Percentiles rank a stretch among this genome's conserved stretches.
Evolutionary conservation across 2,329 filamentous ascomycete genomes (phyloP).

Genomic region (Ophiostoma triangulosporum): DNA sequence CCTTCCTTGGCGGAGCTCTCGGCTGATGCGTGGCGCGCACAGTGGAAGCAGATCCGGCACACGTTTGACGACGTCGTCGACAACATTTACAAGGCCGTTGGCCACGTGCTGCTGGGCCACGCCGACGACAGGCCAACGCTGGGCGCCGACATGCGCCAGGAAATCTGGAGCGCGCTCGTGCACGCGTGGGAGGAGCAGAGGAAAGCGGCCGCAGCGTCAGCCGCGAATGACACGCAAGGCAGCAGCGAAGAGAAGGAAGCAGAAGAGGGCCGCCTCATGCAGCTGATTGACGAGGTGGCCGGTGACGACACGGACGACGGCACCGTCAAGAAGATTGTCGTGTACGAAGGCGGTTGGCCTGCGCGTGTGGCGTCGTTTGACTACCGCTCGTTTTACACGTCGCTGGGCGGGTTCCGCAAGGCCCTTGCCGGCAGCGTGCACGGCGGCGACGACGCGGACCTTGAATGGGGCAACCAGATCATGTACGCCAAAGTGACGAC

Average conservation of each 20-base stretch:
- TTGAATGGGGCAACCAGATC: constrained; percentile 59
- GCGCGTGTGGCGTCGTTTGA: constrained; percentile 74
- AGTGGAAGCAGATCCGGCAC: background rate
- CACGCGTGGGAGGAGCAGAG: constrained; percentile 6
- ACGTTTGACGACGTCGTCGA: constrained; percentile 9
- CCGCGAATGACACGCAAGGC: background rate
- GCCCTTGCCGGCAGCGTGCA: constrained; percentile 36
- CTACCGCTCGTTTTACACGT: constrained; percentile 63
- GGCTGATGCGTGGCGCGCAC: background rate
- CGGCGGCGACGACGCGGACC: constrained; percentile 2
- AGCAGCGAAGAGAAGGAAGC: background rate
- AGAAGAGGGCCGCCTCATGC: constrained; percentile 3
- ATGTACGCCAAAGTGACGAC: constrained; percentile 88
- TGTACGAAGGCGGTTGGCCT: constrained; percentile 57
- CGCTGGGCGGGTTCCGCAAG: constrained; percentile 51
- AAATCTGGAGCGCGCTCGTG: constrained; percentile 12
- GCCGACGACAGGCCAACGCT: constrained; percentile 2
- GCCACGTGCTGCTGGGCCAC: background rate
- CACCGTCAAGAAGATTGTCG: constrained; percentile 53
- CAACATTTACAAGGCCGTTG: constrained; percentile 7
- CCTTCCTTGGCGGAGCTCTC: background rate
- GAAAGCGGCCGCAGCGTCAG: background rate
- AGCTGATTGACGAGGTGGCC: constrained; percentile 6
- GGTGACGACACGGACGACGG: constrained; percentile 54
- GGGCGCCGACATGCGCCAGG: constrained; percentile 6